A percentile compares a stretch with the other conserved stretches of the same genome.
Conservation (phyloP, 352 stramenopile genomes). For the Phytophthora ohioensis region DNA sequence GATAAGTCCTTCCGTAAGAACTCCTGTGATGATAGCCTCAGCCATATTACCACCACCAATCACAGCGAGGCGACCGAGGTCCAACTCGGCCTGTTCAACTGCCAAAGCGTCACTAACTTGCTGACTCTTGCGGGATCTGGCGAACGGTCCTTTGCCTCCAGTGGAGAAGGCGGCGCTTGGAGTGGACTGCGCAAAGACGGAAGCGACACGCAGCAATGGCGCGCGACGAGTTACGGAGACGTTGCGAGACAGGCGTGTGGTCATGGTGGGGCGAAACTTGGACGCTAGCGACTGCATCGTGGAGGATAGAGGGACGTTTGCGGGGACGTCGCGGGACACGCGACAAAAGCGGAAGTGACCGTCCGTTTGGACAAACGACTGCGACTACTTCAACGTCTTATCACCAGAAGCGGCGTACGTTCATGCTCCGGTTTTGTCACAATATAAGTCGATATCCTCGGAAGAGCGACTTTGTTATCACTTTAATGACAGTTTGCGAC, state of each 20-base stretch:
- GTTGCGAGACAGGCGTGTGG: slow-evolving; percentile 7
- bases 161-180: slow-evolving; percentile 15
- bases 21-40: slow-evolving; percentile 86
- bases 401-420: slow-evolving; percentile 7
- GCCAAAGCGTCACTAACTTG: slow-evolving; percentile 5
- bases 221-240: slow-evolving; percentile 7
- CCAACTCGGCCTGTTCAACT: slow-evolving; percentile 33
- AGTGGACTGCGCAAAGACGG: neutral
- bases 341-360: slow-evolving; percentile 31
- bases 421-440: slow-evolving; percentile 2
- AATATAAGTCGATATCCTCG: neutral
- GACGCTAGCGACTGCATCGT: slow-evolving; percentile 29
- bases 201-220: slow-evolving; percentile 13
- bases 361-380: slow-evolving; percentile 1
- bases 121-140: slow-evolving; percentile 29
- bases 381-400: slow-evolving; percentile 14
- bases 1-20: slow-evolving; percentile 77
- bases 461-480: neutral
- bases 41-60: slow-evolving; percentile 93
- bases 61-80: slow-evolving; percentile 70
- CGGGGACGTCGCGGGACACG: neutral
- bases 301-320: neutral
- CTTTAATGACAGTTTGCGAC: slow-evolving; percentile 2
- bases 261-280: slow-evolving; percentile 20
- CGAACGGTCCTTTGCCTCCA: slow-evolving; percentile 33